These are phyloP conservation scores for Fusarium continuum DNA, from an alignment of 2,329 filamentous ascomycete species.

Conservation along the genomic window DNA sequence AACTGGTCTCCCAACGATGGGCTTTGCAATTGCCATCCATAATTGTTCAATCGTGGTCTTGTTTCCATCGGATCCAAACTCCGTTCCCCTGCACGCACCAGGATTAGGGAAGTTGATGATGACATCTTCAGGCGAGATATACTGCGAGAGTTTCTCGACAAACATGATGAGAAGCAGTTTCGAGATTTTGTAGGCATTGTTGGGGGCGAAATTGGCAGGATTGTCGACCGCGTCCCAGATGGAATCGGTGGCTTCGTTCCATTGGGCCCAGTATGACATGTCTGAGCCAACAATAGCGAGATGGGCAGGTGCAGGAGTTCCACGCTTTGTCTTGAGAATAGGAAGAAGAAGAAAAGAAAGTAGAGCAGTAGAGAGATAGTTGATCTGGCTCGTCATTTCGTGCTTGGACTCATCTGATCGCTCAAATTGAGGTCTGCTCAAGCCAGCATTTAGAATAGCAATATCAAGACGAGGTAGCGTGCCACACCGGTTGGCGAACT, in stretches of 20 bases:
- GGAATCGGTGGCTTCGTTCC: constrained; percentile 32
- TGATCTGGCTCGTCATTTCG: constrained; percentile 54
- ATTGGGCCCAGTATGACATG: constrained; percentile 42
- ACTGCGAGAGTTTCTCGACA: constrained; percentile 48
- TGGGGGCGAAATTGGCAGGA: constrained; percentile 30
- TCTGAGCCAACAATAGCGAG: constrained; percentile 48
- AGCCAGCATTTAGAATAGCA: constrained; percentile 58
- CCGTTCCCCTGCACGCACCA: constrained; percentile 55
- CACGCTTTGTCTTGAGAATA: constrained; percentile 42
- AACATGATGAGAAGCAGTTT: constrained; percentile 52
- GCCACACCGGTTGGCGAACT: constrained; percentile 51
- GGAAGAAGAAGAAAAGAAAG: constrained; percentile 48
- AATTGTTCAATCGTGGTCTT: constrained; percentile 24
- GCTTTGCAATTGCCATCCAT: constrained; percentile 10
- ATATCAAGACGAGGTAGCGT: constrained; percentile 53
- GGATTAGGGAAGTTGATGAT: constrained; percentile 59
- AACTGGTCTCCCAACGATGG: constrained; percentile 19
- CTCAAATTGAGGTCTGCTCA: constrained; percentile 41
- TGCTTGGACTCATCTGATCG: constrained; percentile 48
- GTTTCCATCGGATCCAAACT: constrained; percentile 48
- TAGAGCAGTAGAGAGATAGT: constrained; percentile 50
- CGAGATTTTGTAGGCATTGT: constrained; percentile 25
- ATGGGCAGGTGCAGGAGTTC: constrained; percentile 24
- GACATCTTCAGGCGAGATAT: constrained; percentile 52
- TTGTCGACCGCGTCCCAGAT: constrained; percentile 34